Percentiles rank a stretch among this genome's conserved stretches.
These are phyloP conservation scores for Ogataea polymorpha DNA, from an alignment of 805 yeast genomes.

Conservation along the genomic window DNA sequence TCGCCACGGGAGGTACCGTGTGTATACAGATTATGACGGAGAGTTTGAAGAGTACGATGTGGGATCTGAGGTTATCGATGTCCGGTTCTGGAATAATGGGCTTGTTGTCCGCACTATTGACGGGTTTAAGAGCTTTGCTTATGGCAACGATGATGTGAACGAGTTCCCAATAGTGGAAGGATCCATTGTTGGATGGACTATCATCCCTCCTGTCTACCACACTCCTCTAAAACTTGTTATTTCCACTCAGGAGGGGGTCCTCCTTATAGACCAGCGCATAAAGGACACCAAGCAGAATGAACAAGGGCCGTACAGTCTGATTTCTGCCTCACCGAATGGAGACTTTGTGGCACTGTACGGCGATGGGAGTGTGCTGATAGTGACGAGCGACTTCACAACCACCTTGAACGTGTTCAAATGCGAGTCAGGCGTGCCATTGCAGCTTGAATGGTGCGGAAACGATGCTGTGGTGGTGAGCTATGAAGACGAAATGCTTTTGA, in stretches of 20 bases:
- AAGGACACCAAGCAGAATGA: slow-evolving; percentile 11
- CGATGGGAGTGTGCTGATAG: slow-evolving; percentile 45
- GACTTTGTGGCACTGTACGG: slow-evolving; percentile 50
- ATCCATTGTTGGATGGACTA: slow-evolving; percentile 21
- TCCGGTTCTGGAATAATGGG: slow-evolving; percentile 39
- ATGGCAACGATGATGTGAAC: background rate
- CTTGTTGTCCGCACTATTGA: slow-evolving; percentile 41
- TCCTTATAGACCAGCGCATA: slow-evolving; percentile 5
- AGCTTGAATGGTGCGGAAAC: slow-evolving; percentile 79
- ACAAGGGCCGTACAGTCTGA: slow-evolving; percentile 16
- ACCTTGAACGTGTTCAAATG: slow-evolving; percentile 44
- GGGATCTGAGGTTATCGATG: slow-evolving; percentile 35
- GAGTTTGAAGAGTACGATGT: slow-evolving; percentile 56
- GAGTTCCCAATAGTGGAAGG: slow-evolving; percentile 1
- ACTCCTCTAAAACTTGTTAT: slow-evolving; percentile 16
- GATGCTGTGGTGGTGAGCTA: slow-evolving; percentile 67
- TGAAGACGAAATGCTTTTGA: slow-evolving; percentile 60
- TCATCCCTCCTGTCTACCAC: slow-evolving; percentile 20
- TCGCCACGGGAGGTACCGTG: slow-evolving; percentile 49
- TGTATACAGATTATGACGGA: slow-evolving; percentile 64
- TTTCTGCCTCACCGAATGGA: slow-evolving; percentile 45
- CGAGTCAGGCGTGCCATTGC: slow-evolving; percentile 36
- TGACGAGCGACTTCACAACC: slow-evolving; percentile 44
- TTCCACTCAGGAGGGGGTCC: slow-evolving; percentile 13
- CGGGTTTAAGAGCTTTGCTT: slow-evolving; percentile 3